Percentiles rank a stretch among this genome's conserved stretches.
Conservation (phyloP, 495 filamentous ascomycete species). For the Penicillium soppii region DNA sequence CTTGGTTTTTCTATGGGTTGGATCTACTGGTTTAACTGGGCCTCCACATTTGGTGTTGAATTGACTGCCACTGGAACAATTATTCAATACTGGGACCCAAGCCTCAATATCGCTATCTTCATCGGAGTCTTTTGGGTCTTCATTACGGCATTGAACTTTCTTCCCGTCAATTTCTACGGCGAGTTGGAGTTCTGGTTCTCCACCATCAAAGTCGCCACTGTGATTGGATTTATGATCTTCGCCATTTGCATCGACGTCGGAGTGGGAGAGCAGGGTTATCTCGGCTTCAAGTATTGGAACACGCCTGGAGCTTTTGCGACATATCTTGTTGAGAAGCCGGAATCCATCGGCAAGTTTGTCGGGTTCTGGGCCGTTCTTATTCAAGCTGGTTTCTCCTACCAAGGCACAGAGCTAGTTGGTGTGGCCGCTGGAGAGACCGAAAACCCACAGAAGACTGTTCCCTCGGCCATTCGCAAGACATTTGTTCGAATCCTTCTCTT, state of each 20-base stretch:
- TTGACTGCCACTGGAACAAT: conserved; percentile 66
- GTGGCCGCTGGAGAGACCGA: conserved; percentile 67
- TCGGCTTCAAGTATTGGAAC: conserved; percentile 61
- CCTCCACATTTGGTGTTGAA: conserved; percentile 67
- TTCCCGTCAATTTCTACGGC: conserved; percentile 51
- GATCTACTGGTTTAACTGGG: conserved; percentile 60
- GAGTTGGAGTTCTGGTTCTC: conserved; percentile 65
- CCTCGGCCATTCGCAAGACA: conserved; percentile 64
- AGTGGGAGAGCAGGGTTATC: conserved; percentile 53
- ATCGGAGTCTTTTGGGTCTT: conserved; percentile 67
- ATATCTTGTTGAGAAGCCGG: conserved; percentile 56
- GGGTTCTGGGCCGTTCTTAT: conserved; percentile 42
- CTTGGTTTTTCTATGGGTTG: conserved; percentile 74
- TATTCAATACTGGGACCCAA: conserved; percentile 65
- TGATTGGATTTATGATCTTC: conserved; percentile 58
- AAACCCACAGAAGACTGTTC: conserved; percentile 62
- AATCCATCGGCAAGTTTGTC: conserved; percentile 47
- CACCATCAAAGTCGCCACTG: conserved; percentile 55
- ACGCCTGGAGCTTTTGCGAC: conserved; percentile 61
- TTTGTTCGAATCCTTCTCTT: conserved; percentile 69
- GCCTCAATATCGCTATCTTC: conserved; percentile 59
- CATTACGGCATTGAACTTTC: conserved; percentile 60
- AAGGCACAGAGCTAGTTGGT: conserved; percentile 65
- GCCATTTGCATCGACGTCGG: conserved; percentile 60
- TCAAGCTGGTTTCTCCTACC: conserved; percentile 62